These are phyloP conservation scores for Lepidium aucheri DNA, from an alignment of 345 rosid species.

Conservation along the genomic window DNA sequence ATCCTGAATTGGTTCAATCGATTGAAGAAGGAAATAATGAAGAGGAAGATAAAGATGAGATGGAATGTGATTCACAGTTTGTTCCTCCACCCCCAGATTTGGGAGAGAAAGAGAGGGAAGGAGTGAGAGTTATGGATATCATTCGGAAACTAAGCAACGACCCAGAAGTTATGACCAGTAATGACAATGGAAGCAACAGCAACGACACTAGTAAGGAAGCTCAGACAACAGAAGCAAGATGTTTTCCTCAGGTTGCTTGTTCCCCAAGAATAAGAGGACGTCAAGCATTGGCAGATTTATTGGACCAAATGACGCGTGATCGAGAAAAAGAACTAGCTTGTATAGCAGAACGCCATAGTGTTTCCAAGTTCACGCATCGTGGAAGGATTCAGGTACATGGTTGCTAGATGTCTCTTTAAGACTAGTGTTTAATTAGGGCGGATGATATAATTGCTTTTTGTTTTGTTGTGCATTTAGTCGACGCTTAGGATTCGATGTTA, in stretches of 20 bases:
- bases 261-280: conserved; percentile 66
- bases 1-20: conserved; percentile 1
- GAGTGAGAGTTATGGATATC: conserved; percentile 58
- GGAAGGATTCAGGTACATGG: conserved; percentile 68
- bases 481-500: conserved; percentile 54
- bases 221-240: conserved; percentile 24
- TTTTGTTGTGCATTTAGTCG: conserved; percentile 32
- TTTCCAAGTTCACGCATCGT: conserved; percentile 60
- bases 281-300: conserved; percentile 70
- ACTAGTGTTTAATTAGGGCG: conserved; percentile 4
- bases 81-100: conserved; percentile 19
- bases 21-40: conserved; percentile 7
- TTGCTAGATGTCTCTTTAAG: neutral
- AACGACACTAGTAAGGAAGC: conserved; percentile 24
- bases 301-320: conserved; percentile 47
- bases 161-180: conserved; percentile 3
- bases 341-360: conserved; percentile 41
- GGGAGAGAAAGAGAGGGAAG: conserved; percentile 46
- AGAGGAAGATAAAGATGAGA: conserved; percentile 11
- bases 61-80: conserved; percentile 30
- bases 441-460: neutral
- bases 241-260: conserved; percentile 25
- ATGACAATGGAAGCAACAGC: conserved; percentile 19
- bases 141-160: conserved; percentile 42
- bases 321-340: conserved; percentile 43